phyloP scores from a whole-genome alignment of 768 basidiomycete species.

The Coprinopsis strossmayeri region DNA sequence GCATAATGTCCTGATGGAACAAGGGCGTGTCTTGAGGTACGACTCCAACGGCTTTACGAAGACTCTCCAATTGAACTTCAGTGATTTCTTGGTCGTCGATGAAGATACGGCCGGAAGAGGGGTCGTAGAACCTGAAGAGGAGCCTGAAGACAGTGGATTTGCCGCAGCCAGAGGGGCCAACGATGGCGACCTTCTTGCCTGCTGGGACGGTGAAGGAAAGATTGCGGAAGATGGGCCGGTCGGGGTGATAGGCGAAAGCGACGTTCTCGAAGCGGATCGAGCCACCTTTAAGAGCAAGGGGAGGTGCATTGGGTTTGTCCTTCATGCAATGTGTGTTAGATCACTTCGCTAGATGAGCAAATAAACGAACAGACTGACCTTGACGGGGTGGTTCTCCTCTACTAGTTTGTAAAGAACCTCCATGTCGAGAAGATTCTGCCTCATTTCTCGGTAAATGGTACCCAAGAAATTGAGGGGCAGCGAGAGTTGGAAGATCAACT shows the following conservation, averaged over 20 bases:
- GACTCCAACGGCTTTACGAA: slow-evolving; percentile 78
- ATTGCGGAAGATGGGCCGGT: slow-evolving; percentile 84
- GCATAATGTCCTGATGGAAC: slow-evolving; percentile 93
- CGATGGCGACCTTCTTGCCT: slow-evolving; percentile 94
- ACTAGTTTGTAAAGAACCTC: slow-evolving; percentile 89
- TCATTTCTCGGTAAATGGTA: slow-evolving; percentile 93
- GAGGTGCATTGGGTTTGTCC: slow-evolving; percentile 65
- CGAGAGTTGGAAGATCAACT: slow-evolving; percentile 95
- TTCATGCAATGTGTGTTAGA: slow-evolving; percentile 19
- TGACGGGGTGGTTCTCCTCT: slow-evolving; percentile 66
- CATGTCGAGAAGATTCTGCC: slow-evolving; percentile 97
- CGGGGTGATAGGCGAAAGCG: slow-evolving; percentile 85
- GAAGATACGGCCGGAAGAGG: slow-evolving; percentile 69
- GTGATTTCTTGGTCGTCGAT: slow-evolving; percentile 86
- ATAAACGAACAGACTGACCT: slow-evolving; percentile 32
- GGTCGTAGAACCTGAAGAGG: slow-evolving; percentile 91
- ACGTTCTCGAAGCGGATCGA: slow-evolving; percentile 92
- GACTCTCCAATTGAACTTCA: slow-evolving; percentile 59
- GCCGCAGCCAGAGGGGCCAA: slow-evolving; percentile 95
- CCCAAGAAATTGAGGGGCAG: slow-evolving; percentile 96
- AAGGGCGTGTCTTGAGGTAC: slow-evolving; percentile 98
- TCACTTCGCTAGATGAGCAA: background rate
- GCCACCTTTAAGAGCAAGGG: slow-evolving; percentile 70
- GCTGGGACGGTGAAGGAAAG: slow-evolving; percentile 90
- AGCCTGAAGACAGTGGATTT: slow-evolving; percentile 96